Percentiles rank a stretch among this genome's conserved stretches.
phyloP scores from a whole-genome alignment of 2,329 filamentous ascomycete genomes.

The Fusarium chlamydosporum region DNA sequence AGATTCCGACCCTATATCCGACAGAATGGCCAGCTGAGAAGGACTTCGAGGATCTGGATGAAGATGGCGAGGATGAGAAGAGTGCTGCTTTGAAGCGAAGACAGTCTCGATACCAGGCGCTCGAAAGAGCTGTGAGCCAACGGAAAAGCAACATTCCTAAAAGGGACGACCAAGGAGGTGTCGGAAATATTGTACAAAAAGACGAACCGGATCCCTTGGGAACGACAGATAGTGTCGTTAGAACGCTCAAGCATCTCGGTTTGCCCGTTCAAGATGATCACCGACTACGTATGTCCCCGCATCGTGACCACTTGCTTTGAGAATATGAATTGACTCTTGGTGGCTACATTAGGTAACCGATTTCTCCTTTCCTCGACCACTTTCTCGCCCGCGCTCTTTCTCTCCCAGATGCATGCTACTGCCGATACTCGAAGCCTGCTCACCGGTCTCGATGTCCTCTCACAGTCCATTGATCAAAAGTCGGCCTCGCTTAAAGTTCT shows the following conservation, averaged over 20 bases:
- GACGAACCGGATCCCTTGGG: conserved; percentile 95
- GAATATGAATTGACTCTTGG: conserved; percentile 36
- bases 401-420: conserved; percentile 90
- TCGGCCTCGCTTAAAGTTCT: conserved; percentile 96
- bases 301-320: conserved; percentile 19
- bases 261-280: conserved; percentile 87
- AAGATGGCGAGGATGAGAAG: conserved; percentile 68
- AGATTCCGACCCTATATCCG: conserved; percentile 82
- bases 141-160: conserved; percentile 76
- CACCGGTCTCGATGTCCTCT: conserved; percentile 86
- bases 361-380: conserved; percentile 96
- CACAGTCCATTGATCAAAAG: conserved; percentile 95
- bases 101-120: conserved; percentile 85
- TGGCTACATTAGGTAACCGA: conserved; percentile 75
- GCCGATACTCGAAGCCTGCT: conserved; percentile 87
- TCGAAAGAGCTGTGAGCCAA: conserved; percentile 81
- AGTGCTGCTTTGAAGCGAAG: conserved; percentile 67
- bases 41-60: conserved; percentile 75
- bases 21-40: conserved; percentile 89
- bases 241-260: conserved; percentile 81
- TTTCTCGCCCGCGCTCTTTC: conserved; percentile 91
- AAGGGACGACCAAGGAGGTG: conserved; percentile 74
- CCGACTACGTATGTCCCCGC: conserved; percentile 73
- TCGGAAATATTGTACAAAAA: conserved; percentile 84
- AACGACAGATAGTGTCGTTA: conserved; percentile 87